Conservation (phyloP, 2,329 filamentous ascomycete species). For the Cytospora piceicola region DNA sequence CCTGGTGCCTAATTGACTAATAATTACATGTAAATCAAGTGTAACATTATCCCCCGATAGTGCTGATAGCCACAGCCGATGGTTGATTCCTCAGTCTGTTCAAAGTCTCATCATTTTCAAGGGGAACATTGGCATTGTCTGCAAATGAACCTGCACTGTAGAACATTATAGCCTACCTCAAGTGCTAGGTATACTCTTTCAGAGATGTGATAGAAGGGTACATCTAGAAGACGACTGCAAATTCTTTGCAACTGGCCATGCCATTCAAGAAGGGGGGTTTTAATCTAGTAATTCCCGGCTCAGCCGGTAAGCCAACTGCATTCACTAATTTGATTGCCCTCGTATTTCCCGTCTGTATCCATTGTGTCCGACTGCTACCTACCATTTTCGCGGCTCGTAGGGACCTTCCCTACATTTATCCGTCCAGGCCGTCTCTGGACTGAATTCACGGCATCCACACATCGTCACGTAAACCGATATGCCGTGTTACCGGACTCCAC, state of each 20-base stretch:
- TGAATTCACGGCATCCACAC: neutral
- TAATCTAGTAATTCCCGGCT: neutral
- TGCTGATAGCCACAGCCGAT: too few species aligned
- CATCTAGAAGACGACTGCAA: too few species aligned
- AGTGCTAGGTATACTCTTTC: too few species aligned
- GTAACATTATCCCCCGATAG: too few species aligned
- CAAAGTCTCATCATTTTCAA: too few species aligned
- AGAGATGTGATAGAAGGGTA: too few species aligned
- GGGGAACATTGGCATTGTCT: too few species aligned
- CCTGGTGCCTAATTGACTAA: neutral
- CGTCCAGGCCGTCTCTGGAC: neutral
- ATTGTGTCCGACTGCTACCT: constrained; percentile 1
- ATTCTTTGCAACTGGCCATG: neutral
- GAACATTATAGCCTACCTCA: too few species aligned
- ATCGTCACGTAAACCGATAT: neutral
- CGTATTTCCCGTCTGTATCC: neutral
- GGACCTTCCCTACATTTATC: neutral
- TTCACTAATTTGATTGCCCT: neutral
- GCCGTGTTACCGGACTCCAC: neutral
- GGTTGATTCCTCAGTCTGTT: too few species aligned
- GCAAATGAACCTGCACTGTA: too few species aligned
- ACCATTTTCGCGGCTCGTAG: neutral
- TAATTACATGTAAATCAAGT: neutral
- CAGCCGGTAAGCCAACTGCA: neutral
- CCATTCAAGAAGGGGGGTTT: neutral